A percentile compares a stretch with the other conserved stretches of the same genome.
Conservation (phyloP, 768 basidiomycete genomes). For the Rhodosporidiobolus odoratus region DNA sequence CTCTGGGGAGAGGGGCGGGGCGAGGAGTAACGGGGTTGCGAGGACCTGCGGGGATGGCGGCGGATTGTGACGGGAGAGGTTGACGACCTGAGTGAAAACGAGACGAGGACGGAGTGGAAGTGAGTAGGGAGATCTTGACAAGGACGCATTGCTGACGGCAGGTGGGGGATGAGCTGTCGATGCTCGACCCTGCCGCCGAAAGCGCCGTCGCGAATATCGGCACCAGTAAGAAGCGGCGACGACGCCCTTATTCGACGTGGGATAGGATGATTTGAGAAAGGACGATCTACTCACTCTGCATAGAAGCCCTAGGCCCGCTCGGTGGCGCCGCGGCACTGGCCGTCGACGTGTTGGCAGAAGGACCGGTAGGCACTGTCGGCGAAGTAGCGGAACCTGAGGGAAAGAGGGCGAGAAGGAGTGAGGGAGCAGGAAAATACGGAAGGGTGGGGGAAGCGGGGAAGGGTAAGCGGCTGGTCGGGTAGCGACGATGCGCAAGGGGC, state of each 20-base stretch:
- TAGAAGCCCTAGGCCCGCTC: background rate
- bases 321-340: too few species aligned
- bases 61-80: background rate
- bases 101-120: background rate
- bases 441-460: background rate
- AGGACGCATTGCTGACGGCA: background rate
- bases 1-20: background rate
- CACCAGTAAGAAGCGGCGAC: too few species aligned
- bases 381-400: constrained; percentile 2
- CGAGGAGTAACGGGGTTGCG: background rate
- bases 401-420: background rate
- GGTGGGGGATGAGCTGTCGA: background rate
- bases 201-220: too few species aligned
- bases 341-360: too few species aligned
- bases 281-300: too few species aligned
- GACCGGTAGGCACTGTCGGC: background rate
- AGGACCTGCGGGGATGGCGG: background rate
- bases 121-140: background rate
- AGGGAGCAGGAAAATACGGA: background rate
- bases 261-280: too few species aligned
- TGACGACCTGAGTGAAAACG: background rate
- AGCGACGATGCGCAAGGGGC: background rate
- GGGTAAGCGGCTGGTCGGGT: background rate
- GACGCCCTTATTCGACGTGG: too few species aligned
- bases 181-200: too few species aligned